A percentile compares a stretch with the other conserved stretches of the same genome.
Conservation (phyloP, 83 land plant genomes). For the Picea abies region DNA sequence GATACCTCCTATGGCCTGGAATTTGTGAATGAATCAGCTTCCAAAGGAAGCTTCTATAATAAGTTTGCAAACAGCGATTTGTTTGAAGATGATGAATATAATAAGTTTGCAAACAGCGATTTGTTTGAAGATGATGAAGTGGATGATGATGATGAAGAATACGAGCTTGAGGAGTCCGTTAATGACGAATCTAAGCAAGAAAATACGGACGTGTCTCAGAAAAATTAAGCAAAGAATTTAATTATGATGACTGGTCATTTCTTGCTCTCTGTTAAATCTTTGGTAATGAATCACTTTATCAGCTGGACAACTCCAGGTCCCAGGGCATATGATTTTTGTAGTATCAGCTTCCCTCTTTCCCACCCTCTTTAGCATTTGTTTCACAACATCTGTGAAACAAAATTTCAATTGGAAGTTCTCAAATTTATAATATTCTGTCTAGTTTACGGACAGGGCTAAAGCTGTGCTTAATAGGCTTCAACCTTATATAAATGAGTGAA, state of each 20-base stretch:
- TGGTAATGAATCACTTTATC: not conserved
- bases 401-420: not conserved
- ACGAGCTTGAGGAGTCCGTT: conserved; percentile 14
- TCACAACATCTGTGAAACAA: not conserved
- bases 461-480: no score
- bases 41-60: conserved; percentile 12
- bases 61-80: conserved; percentile 4
- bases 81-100: conserved; percentile 28
- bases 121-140: conserved; percentile 27
- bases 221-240: not conserved
- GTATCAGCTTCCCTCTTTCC: not conserved
- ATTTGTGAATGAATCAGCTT: conserved; percentile 32
- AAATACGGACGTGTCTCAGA: not conserved
- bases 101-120: conserved; percentile 4
- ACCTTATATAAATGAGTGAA: no score
- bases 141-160: conserved; percentile 35
- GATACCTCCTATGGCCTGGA: conserved; percentile 48
- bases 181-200: conserved; percentile 16
- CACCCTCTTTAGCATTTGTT: not conserved
- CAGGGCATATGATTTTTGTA: not conserved
- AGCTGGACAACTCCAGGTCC: not conserved
- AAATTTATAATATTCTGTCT: not conserved
- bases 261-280: not conserved
- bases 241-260: not conserved
- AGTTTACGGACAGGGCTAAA: not conserved